Percentiles rank a stretch among this genome's conserved stretches.
phyloP scores from a whole-genome alignment of 495 filamentous ascomycete genomes.

The Lichenothelia convexa region DNA sequence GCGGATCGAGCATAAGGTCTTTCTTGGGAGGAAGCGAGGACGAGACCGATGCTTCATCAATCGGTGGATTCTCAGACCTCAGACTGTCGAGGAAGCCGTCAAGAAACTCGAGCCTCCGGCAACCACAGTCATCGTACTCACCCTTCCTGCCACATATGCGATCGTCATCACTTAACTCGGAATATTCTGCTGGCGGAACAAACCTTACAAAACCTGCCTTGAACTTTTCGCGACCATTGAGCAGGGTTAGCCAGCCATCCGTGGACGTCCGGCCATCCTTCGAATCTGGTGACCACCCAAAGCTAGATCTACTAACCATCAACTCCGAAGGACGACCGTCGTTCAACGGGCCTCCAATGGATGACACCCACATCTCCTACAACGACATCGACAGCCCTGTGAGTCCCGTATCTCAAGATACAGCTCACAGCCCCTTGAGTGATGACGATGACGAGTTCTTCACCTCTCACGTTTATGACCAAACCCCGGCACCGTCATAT shows the following conservation, averaged over 20 bases:
- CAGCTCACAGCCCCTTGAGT: too few species aligned
- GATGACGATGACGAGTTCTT: too few species aligned
- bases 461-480: too few species aligned
- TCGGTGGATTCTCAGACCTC: conserved; percentile 14
- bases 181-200: conserved; percentile 44
- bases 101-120: conserved; percentile 31
- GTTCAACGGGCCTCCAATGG: too few species aligned
- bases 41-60: conserved; percentile 26
- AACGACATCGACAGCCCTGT: too few species aligned
- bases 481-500: conserved; percentile 52
- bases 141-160: conserved; percentile 38
- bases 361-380: too few species aligned
- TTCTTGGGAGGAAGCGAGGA: conserved; percentile 43
- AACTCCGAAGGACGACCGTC: conserved; percentile 11
- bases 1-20: conserved; percentile 37
- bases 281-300: too few species aligned
- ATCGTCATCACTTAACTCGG: conserved; percentile 70
- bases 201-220: conserved; percentile 53
- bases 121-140: conserved; percentile 45
- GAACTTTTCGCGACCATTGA: conserved; percentile 86
- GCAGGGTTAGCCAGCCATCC: conserved; percentile 33
- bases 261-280: conserved; percentile 19
- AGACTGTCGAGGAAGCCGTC: conserved; percentile 18
- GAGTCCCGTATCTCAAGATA: too few species aligned
- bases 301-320: too few species aligned